A percentile compares a stretch with the other conserved stretches of the same genome.
Conservation (phyloP, 2,329 filamentous ascomycete genomes). For the Sporothrix protearum region DNA sequence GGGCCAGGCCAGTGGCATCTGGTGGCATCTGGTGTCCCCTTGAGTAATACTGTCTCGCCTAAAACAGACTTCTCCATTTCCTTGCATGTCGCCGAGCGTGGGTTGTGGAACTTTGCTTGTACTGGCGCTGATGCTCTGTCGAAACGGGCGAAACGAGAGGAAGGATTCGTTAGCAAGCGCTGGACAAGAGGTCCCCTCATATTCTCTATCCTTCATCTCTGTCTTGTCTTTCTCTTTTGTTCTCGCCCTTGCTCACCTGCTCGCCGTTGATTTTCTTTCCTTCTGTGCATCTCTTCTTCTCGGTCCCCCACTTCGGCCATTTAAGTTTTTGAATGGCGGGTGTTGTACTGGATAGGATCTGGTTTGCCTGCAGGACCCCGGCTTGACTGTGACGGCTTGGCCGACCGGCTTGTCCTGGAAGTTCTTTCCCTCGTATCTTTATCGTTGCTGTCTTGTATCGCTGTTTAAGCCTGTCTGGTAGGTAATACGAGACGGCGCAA, state of each 20-base stretch:
- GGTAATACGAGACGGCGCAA: not conserved
- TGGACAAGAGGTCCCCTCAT: not conserved
- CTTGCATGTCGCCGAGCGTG: slow-evolving; percentile 12
- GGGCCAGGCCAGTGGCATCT: not conserved
- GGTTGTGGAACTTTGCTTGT: slow-evolving; percentile 4
- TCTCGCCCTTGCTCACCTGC: not conserved
- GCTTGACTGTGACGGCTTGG: not conserved
- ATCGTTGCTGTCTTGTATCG: not conserved
- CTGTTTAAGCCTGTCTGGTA: not conserved
- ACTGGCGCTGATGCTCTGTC: slow-evolving; percentile 11
- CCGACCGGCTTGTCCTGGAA: not conserved
- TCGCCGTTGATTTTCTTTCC: not conserved
- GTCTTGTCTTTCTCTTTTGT: not conserved
- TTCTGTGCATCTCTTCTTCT: not conserved
- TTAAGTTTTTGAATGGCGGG: not conserved
- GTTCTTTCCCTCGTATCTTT: not conserved
- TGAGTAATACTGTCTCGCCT: slow-evolving; percentile 8
- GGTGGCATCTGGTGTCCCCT: not conserved
- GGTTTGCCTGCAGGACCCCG: slow-evolving; percentile 9
- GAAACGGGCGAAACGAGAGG: not conserved
- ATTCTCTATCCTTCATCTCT: not conserved
- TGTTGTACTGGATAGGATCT: not conserved
- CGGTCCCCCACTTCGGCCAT: slow-evolving; percentile 11
- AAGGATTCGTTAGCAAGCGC: not conserved
- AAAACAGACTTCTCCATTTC: not conserved